These are phyloP conservation scores for Lobosporangium transversale DNA, from an alignment of 192 early-diverging fungal genomes.

Conservation along the genomic window DNA sequence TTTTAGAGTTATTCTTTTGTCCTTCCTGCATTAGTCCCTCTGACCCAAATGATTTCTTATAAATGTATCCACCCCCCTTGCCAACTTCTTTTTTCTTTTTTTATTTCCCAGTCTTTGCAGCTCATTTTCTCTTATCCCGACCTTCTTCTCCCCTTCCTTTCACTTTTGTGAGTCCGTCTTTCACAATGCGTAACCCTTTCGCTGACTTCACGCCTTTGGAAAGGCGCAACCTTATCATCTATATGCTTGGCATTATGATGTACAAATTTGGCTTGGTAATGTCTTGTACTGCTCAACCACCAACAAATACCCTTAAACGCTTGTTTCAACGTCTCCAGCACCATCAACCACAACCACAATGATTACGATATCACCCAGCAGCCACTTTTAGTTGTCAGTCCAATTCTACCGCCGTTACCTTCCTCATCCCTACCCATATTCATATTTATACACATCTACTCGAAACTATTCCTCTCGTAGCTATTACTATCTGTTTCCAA, in stretches of 20 bases:
- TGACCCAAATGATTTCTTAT: too few species aligned
- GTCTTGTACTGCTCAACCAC: background rate
- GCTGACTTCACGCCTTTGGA: slow-evolving; percentile 64
- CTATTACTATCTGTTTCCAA: too few species aligned
- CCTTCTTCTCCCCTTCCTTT: background rate
- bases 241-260: slow-evolving; percentile 67
- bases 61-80: background rate
- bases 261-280: slow-evolving; percentile 68
- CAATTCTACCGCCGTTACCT: background rate
- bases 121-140: background rate
- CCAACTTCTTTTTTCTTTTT: background rate
- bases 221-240: slow-evolving; percentile 58
- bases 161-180: background rate
- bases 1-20: background rate
- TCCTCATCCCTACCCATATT: too few species aligned
- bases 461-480: too few species aligned
- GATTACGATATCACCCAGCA: too few species aligned
- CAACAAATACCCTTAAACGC: background rate
- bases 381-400: background rate
- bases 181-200: slow-evolving; percentile 22
- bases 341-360: too few species aligned
- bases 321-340: background rate
- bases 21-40: background rate
- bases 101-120: too few species aligned
- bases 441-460: too few species aligned